Percentiles rank a stretch among this genome's conserved stretches.
phyloP scores from a whole-genome alignment of 2,329 filamentous ascomycete genomes.

The Sarocladium oryzae region DNA sequence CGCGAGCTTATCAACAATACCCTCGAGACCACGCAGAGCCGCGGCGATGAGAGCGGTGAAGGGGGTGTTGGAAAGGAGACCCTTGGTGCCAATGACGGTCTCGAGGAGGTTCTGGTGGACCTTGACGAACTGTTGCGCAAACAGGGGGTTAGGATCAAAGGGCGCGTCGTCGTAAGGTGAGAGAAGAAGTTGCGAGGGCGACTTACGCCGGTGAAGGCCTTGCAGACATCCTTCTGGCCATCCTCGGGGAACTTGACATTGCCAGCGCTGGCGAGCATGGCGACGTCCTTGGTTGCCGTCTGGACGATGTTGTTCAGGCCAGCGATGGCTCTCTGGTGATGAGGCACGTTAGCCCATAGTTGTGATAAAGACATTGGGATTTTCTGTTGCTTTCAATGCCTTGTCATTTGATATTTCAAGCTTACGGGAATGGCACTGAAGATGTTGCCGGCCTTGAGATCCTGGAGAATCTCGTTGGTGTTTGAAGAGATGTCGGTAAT shows the following conservation, averaged over 20 bases:
- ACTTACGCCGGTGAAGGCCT: slow-evolving; percentile 13
- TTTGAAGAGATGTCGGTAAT: slow-evolving; percentile 13
- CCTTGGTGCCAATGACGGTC: slow-evolving; percentile 14
- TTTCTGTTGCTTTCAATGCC: too few species aligned
- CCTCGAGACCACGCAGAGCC: slow-evolving; percentile 15
- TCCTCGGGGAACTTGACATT: slow-evolving; percentile 7
- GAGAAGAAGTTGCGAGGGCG: neutral
- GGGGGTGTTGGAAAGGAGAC: slow-evolving; percentile 11
- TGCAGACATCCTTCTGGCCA: slow-evolving; percentile 14
- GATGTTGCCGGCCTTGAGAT: slow-evolving; percentile 6
- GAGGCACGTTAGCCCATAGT: too few species aligned
- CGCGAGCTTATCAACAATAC: slow-evolving; percentile 15
- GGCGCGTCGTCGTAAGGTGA: neutral
- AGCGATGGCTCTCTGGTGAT: slow-evolving; percentile 6
- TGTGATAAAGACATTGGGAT: too few species aligned
- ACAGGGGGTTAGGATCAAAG: too few species aligned
- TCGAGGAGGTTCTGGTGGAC: slow-evolving; percentile 16
- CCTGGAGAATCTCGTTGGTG: slow-evolving; percentile 9
- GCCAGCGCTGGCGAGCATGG: neutral
- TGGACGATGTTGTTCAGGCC: slow-evolving; percentile 10
- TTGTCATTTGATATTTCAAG: neutral
- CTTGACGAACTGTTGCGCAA: slow-evolving; percentile 11
- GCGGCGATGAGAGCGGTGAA: slow-evolving; percentile 13
- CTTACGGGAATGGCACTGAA: slow-evolving; percentile 9
- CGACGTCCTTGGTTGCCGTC: slow-evolving; percentile 3